Percentiles rank a stretch among this genome's conserved stretches.
These are phyloP conservation scores for Sarcomyxa edulis DNA, from an alignment of 768 basidiomycete species.

Conservation along the genomic window DNA sequence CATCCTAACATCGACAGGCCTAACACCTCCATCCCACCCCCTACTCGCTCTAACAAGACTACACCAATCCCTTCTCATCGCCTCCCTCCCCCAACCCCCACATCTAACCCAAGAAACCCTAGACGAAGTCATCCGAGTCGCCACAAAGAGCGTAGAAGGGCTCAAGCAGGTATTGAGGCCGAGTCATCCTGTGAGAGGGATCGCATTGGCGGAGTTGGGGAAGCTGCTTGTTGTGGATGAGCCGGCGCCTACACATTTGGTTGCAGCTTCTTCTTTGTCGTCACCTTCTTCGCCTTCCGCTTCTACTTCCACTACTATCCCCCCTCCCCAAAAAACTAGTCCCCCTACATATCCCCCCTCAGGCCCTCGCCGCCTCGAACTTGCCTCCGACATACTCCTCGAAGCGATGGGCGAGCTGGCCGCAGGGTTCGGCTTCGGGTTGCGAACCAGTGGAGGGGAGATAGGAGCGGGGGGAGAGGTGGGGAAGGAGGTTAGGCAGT, in stretches of 20 bases:
- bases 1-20: constrained; percentile 50
- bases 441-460: too few species aligned
- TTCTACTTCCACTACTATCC: constrained; percentile 6
- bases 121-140: constrained; percentile 58
- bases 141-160: constrained; percentile 50
- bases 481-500: constrained; percentile 56
- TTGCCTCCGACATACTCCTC: constrained; percentile 62
- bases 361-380: constrained; percentile 54
- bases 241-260: constrained; percentile 38
- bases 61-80: constrained; percentile 61
- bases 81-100: constrained; percentile 29
- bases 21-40: constrained; percentile 71
- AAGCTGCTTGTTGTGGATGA: constrained; percentile 81
- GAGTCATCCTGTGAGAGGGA: constrained; percentile 75
- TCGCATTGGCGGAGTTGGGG: constrained; percentile 75
- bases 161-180: constrained; percentile 44
- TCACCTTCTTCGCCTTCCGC: constrained; percentile 11
- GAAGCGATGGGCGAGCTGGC: constrained; percentile 55
- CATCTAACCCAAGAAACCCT: constrained; percentile 43
- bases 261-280: too few species aligned
- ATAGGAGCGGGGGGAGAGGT: constrained; percentile 71
- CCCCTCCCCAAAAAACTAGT: constrained; percentile 5
- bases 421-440: constrained; percentile 67
- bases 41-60: constrained; percentile 72
- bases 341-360: constrained; percentile 54